Conservation (phyloP, 495 filamentous ascomycete species). For the Pseudotulostoma volvatum region DNA sequence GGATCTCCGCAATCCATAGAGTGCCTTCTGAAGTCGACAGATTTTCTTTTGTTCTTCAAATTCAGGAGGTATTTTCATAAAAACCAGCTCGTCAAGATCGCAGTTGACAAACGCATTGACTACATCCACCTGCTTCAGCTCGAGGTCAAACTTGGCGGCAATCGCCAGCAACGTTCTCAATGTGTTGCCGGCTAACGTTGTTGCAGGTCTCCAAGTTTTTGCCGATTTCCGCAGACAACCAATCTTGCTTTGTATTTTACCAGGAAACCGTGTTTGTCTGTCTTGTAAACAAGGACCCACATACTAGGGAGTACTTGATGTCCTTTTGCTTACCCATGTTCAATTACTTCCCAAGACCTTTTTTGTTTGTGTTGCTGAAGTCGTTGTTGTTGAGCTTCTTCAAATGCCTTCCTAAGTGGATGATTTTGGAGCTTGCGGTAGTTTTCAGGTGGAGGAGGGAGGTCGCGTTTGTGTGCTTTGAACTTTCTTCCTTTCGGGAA, state of each 20-base stretch:
- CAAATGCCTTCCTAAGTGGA: neutral
- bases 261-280: constrained; percentile 9
- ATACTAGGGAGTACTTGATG: constrained; percentile 1
- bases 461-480: constrained; percentile 1
- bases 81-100: too few relatives aligned
- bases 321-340: neutral
- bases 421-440: constrained; percentile 1
- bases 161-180: constrained; percentile 10
- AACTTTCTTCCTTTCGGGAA: neutral
- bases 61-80: too few relatives aligned
- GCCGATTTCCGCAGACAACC: constrained; percentile 13
- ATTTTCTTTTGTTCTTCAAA: too few relatives aligned
- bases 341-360: neutral
- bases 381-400: constrained; percentile 1
- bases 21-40: too few relatives aligned
- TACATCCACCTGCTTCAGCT: constrained; percentile 7
- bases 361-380: too few relatives aligned
- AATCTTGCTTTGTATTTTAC: constrained; percentile 16
- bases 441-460: constrained; percentile 1
- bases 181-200: constrained; percentile 9
- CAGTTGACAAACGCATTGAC: too few relatives aligned
- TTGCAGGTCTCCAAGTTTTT: constrained; percentile 6
- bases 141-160: constrained; percentile 6
- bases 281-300: constrained; percentile 10
- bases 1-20: too few relatives aligned